Base-by-base conservation (phyloP, 257 asterid genomes). In the Gentiana straminea region DNA sequence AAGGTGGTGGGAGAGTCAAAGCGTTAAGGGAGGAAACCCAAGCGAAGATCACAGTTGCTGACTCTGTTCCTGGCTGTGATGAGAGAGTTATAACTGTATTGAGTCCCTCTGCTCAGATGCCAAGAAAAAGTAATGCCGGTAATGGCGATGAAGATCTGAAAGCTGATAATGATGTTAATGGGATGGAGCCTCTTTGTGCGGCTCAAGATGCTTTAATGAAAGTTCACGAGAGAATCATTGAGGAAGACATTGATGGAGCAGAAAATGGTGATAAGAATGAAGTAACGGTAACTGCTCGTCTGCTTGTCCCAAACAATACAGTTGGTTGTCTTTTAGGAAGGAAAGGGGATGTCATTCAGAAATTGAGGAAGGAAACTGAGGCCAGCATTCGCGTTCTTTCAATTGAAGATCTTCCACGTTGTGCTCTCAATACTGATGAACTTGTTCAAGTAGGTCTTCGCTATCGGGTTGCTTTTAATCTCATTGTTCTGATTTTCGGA, bases 261-360 rank as follows among this genome's bases (percentile, higher is more conserved):
- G 77, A 62, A 68, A 67, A 67, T 57, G 58, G 64, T 59, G 63
- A 70, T 43, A 64, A 60, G 52, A 70, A 67, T 67, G 94, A 75
- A 68, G 61, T 63, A 62, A 68, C 68, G 60, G 81, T 86, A 64
- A 76, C 75, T 66, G 78, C 92, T 7, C 86, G 92, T 39, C 95
- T 85, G 66, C 71, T 82, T 71, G 92, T 85, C 60, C 73, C 84
- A 41, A 77, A 71, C 67, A 75, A 76, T 66, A 49, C 71, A 68
- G 84, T 81, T 58, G 96, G 96, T 60, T 84, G 94, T 57, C 72
- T 87, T 57, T 62, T 87, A 63, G 94, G 96, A 43, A 80, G 74
- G 73, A 84, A 84, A 64, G 87, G 96, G 41, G 94, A 87, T 60
- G 92, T 87, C 70, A 87, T 86, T 67, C 94, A 81, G 76, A 78